Percentiles rank a stretch among this genome's conserved stretches.
phyloP scores from a whole-genome alignment of 2,329 filamentous ascomycete genomes.

The Diplodia corticola region DNA sequence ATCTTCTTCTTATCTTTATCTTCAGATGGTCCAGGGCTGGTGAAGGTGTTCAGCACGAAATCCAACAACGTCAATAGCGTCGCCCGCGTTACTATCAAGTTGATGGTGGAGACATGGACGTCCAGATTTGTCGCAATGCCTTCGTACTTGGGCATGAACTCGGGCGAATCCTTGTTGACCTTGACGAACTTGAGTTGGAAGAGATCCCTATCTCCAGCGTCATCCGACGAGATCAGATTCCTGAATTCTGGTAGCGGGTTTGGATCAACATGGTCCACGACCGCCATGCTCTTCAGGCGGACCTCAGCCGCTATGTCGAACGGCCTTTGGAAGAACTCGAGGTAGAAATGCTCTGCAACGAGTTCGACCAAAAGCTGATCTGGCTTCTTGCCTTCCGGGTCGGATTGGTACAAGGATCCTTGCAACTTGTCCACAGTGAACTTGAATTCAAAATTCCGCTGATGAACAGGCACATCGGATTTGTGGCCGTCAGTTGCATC shows the following conservation, averaged over 20 bases:
- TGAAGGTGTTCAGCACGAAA: slow-evolving; percentile 91
- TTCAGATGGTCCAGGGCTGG: slow-evolving; percentile 57
- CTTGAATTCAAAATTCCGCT: slow-evolving; percentile 92
- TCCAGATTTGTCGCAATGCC: slow-evolving; percentile 93
- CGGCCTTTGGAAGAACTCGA: slow-evolving; percentile 83
- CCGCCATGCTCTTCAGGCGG: slow-evolving; percentile 77
- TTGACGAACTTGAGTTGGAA: slow-evolving; percentile 87
- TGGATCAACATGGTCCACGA: slow-evolving; percentile 92
- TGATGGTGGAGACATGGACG: slow-evolving; percentile 90
- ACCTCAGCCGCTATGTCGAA: slow-evolving; percentile 95
- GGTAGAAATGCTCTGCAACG: slow-evolving; percentile 82
- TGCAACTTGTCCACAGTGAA: slow-evolving; percentile 94
- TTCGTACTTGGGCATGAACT: slow-evolving; percentile 89
- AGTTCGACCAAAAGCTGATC: slow-evolving; percentile 88
- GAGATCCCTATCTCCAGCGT: slow-evolving; percentile 68
- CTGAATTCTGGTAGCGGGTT: slow-evolving; percentile 89
- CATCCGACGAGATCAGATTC: slow-evolving; percentile 93
- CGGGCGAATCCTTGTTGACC: slow-evolving; percentile 86
- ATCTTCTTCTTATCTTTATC: slow-evolving; percentile 26
- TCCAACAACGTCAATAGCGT: slow-evolving; percentile 90
- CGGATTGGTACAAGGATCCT: slow-evolving; percentile 86
- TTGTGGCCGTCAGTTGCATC: slow-evolving; percentile 60
- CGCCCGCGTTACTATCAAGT: slow-evolving; percentile 88
- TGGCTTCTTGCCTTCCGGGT: slow-evolving; percentile 71
- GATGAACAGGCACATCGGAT: slow-evolving; percentile 67